A percentile compares a stretch with the other conserved stretches of the same genome.
These are phyloP conservation scores for Aspergillus quadricinctus DNA, from an alignment of 2,329 filamentous ascomycete species.

Conservation along the genomic window DNA sequence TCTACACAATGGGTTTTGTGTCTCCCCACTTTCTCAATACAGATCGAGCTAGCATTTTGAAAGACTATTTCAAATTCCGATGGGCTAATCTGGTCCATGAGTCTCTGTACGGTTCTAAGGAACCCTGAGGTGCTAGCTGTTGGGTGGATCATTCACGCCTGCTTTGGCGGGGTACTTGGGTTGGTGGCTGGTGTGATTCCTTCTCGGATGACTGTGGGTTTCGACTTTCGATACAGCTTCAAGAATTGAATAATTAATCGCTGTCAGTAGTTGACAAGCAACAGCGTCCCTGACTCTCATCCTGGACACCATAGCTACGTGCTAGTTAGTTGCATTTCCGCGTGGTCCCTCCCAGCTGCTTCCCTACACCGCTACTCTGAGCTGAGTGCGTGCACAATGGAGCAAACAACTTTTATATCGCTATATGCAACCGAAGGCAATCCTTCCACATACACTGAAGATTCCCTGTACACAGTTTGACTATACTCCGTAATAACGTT, in stretches of 20 bases:
- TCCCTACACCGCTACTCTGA: constrained; percentile 15
- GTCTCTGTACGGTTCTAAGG: background rate
- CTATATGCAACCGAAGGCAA: background rate
- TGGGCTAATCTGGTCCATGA: background rate
- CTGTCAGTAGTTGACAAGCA: background rate
- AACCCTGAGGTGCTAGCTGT: background rate
- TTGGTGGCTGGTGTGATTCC: background rate
- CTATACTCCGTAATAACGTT: background rate
- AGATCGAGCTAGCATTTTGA: background rate
- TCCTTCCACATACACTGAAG: background rate
- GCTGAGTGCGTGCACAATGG: background rate
- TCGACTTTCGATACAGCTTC: background rate
- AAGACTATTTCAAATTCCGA: background rate
- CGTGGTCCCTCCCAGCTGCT: constrained; percentile 9
- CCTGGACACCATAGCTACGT: background rate
- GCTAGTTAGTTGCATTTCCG: constrained; percentile 2
- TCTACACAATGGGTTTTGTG: no score
- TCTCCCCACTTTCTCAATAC: no score
- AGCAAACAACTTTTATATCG: background rate
- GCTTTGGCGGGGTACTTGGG: background rate
- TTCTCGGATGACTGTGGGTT: background rate
- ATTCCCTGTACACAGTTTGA: background rate
- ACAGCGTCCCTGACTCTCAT: background rate
- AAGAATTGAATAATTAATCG: background rate
- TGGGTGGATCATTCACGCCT: background rate